Evolutionary conservation across 129 eudicot species (phyloP).

Genomic region (Tagetes patula): DNA sequence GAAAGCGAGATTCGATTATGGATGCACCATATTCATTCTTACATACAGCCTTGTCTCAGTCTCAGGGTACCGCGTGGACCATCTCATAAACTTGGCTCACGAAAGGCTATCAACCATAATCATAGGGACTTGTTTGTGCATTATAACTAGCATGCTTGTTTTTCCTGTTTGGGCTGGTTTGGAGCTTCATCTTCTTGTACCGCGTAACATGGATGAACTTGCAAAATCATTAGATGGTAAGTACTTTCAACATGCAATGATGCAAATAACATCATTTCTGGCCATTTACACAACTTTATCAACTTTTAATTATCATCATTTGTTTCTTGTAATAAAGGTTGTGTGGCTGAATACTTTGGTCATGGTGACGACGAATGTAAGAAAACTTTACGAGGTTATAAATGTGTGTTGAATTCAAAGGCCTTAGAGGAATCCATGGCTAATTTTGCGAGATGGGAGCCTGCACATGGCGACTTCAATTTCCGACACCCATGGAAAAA

Average conservation of each 20-base stretch:
- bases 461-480: constrained; percentile 61
- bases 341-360: constrained; percentile 56
- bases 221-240: constrained; percentile 60
- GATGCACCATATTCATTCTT: constrained; percentile 69
- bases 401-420: constrained; percentile 69
- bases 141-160: constrained; percentile 51
- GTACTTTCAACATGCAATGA: background rate
- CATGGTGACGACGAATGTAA: constrained; percentile 32
- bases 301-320: background rate
- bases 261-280: background rate
- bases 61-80: constrained; percentile 72
- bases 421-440: constrained; percentile 76
- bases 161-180: constrained; percentile 81
- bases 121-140: constrained; percentile 64
- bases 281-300: background rate
- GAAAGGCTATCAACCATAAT: constrained; percentile 57
- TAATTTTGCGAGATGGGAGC: constrained; percentile 79
- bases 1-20: constrained; percentile 74
- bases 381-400: constrained; percentile 48
- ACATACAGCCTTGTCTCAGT: constrained; percentile 75
- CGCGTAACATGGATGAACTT: constrained; percentile 61
- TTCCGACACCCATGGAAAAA: constrained; percentile 72
- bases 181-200: constrained; percentile 56
- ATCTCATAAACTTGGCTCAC: constrained; percentile 54
- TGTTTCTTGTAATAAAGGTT: constrained; percentile 38